phyloP scores from a whole-genome alignment of 495 filamentous ascomycete species.

The Corynascus novoguineensis region DNA sequence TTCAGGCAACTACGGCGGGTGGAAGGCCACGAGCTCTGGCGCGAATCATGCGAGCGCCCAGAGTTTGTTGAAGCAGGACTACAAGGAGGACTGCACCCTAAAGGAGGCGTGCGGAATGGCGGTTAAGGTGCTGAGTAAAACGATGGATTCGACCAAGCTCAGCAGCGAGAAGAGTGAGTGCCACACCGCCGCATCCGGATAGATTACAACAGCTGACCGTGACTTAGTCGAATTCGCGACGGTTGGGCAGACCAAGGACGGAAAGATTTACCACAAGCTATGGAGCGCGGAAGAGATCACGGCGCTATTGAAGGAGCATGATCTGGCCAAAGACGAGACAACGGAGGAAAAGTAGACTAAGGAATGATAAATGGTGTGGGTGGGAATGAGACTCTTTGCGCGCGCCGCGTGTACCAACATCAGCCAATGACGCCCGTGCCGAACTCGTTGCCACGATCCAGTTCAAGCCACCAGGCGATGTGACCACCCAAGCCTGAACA shows the following conservation, averaged over 20 bases:
- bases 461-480: not conserved
- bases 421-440: not conserved
- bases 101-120: constrained; percentile 97
- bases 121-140: constrained; percentile 99
- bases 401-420: constrained; percentile 31
- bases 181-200: not conserved
- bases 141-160: constrained; percentile 98
- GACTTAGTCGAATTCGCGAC: constrained; percentile 91
- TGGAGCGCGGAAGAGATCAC: constrained; percentile 98
- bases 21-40: constrained; percentile 97
- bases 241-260: constrained; percentile 87
- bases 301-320: constrained; percentile 88
- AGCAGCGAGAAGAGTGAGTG: constrained; percentile 93
- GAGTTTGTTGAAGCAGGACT: constrained; percentile 97
- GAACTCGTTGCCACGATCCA: constrained; percentile 10
- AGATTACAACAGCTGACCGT: constrained; percentile 14
- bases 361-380: not conserved
- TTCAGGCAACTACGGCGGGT: constrained; percentile 98
- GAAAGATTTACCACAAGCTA: constrained; percentile 94
- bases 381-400: constrained; percentile 14
- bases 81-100: constrained; percentile 93
- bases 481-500: not conserved
- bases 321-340: constrained; percentile 81
- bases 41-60: constrained; percentile 98
- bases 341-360: constrained; percentile 55